A percentile compares a stretch with the other conserved stretches of the same genome.
Conservation (phyloP, 129 eudicot genomes). For the Dittrichia graveolens region DNA sequence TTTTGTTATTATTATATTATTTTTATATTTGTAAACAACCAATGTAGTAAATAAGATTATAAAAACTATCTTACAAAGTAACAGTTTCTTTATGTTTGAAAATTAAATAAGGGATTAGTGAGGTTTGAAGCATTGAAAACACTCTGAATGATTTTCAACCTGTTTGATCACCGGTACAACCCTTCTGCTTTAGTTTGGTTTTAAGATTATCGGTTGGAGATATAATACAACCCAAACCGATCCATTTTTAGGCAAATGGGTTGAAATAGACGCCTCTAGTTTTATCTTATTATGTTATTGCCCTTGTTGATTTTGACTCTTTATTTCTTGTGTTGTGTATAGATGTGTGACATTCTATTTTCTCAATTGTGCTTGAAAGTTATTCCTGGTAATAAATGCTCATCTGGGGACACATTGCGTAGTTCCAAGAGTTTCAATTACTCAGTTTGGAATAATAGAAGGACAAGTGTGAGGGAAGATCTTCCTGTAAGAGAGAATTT, state of each 20-base stretch:
- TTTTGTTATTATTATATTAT: background rate
- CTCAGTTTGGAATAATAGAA: slow-evolving; percentile 42
- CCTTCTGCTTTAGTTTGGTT: background rate
- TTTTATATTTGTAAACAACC: background rate
- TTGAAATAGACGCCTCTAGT: background rate
- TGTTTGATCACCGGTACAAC: background rate
- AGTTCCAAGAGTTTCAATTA: slow-evolving; percentile 48
- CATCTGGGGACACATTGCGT: slow-evolving; percentile 54
- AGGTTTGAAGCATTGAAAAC: background rate
- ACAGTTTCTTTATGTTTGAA: background rate
- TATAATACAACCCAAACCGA: background rate
- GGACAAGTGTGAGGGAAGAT: slow-evolving; percentile 48
- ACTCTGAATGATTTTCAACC: background rate
- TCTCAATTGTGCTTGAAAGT: slow-evolving; percentile 97
- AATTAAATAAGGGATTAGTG: background rate
- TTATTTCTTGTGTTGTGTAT: slow-evolving; percentile 20
- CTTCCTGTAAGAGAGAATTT: slow-evolving; percentile 44
- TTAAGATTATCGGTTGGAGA: slow-evolving; percentile 1
- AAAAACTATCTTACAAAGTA: background rate
- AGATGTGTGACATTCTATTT: slow-evolving; percentile 97
- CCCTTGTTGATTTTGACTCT: slow-evolving; percentile 15
- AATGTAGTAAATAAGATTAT: background rate
- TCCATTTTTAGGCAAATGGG: background rate
- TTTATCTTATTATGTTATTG: slow-evolving; percentile 7
- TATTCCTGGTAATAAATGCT: slow-evolving; percentile 48